phyloP scores from a whole-genome alignment of 305 asterid genomes.

The Fraxinus xanthoxyloides region DNA sequence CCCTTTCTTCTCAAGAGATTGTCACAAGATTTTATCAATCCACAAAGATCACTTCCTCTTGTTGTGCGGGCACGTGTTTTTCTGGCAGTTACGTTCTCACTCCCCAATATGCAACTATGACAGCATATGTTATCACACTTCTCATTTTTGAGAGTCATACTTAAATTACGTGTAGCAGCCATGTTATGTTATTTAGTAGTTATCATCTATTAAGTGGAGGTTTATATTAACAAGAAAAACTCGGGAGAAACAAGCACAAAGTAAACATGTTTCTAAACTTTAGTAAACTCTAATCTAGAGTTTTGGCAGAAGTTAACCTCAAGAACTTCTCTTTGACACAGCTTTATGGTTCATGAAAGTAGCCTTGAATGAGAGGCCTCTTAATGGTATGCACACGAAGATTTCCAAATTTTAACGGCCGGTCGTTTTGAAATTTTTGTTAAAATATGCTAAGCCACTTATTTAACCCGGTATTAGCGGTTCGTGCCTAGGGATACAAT shows the following conservation, averaged over 20 bases:
- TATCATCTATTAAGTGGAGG: not conserved
- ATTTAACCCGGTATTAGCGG: not conserved
- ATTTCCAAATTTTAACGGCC: not conserved
- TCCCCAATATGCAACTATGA: slow-evolving; percentile 20
- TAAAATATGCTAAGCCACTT: not conserved
- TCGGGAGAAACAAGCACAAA: not conserved
- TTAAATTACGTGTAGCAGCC: slow-evolving; percentile 8
- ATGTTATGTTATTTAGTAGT: not conserved
- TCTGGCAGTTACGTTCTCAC: slow-evolving; percentile 79
- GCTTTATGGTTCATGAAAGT: not conserved
- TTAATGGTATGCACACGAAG: not conserved
- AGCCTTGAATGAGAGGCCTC: not conserved
- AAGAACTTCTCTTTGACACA: not conserved
- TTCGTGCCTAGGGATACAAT: not conserved
- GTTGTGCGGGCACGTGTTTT: slow-evolving; percentile 73
- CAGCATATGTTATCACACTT: slow-evolving; percentile 1
- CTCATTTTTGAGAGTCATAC: not conserved
- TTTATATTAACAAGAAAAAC: not conserved
- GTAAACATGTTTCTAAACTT: not conserved
- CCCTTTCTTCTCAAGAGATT: slow-evolving; percentile 92
- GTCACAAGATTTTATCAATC: slow-evolving; percentile 71
- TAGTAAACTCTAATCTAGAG: not conserved
- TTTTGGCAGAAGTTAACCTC: not conserved
- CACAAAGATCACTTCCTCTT: slow-evolving; percentile 80
- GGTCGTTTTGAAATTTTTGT: not conserved